Conservation (phyloP, 768 basidiomycete species). For the Paxillus rubicundulus region DNA sequence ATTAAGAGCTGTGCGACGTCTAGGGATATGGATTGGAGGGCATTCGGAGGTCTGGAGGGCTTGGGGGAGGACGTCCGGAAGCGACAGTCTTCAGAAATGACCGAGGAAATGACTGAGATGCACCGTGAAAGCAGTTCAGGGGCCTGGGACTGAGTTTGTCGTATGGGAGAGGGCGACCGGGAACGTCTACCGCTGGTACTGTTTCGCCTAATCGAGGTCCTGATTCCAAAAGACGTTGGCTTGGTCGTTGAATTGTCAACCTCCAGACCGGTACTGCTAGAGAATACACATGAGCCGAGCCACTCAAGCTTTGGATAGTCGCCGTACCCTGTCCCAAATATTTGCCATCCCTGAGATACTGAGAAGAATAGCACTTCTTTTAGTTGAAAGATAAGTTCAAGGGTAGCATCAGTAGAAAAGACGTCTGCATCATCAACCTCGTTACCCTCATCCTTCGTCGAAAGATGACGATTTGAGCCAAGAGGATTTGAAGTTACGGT, state of each 20-base stretch:
- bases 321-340: conserved; percentile 54
- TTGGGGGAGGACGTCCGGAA: conserved; percentile 57
- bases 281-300: neutral
- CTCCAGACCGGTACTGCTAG: neutral
- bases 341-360: conserved; percentile 55
- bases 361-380: conserved; percentile 59
- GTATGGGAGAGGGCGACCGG: conserved; percentile 49
- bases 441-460: conserved; percentile 16
- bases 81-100: conserved; percentile 71
- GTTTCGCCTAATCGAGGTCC: conserved; percentile 27
- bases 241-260: neutral
- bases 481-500: conserved; percentile 37
- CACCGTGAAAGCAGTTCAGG: conserved; percentile 59
- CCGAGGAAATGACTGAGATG: conserved; percentile 57
- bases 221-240: conserved; percentile 44
- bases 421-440: conserved; percentile 36
- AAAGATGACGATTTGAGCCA: conserved; percentile 7
- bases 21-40: conserved; percentile 68
- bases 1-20: conserved; percentile 71
- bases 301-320: neutral
- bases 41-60: conserved; percentile 67
- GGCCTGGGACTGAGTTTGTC: conserved; percentile 32
- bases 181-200: conserved; percentile 45
- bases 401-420: conserved; percentile 66
- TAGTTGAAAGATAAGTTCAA: conserved; percentile 61